Conservation (phyloP, 176 grass and related monocot genomes). For the Alopecurus myosuroides region DNA sequence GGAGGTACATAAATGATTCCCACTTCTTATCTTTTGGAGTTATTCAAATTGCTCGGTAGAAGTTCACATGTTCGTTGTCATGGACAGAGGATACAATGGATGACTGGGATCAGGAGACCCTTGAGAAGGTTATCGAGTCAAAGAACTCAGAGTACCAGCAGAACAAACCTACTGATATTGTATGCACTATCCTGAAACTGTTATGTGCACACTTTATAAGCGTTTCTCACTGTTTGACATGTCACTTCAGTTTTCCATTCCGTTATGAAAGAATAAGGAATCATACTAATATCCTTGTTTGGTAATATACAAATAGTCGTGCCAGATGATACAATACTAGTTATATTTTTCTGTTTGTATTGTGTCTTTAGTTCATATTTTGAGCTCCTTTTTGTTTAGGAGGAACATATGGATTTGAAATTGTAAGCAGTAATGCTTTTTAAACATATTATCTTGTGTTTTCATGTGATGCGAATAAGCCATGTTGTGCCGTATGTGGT, state of each 20-base stretch:
- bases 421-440: not conserved
- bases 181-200: slow-evolving; percentile 31
- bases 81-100: slow-evolving; percentile 77
- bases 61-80: slow-evolving; percentile 11
- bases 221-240: not conserved
- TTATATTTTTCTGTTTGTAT: not conserved
- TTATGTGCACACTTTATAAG: not conserved
- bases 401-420: not conserved
- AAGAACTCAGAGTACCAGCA: slow-evolving; percentile 91
- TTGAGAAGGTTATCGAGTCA: slow-evolving; percentile 87
- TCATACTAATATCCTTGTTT: not conserved
- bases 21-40: not conserved
- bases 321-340: not conserved
- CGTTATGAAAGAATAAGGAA: not conserved
- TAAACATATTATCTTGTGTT: not conserved
- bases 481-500: not conserved
- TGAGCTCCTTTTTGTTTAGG: not conserved
- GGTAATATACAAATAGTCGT: not conserved
- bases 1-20: slow-evolving; percentile 18
- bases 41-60: not conserved
- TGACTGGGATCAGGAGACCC: slow-evolving; percentile 96
- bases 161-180: slow-evolving; percentile 99
- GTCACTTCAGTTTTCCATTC: not conserved
- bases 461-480: not conserved
- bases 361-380: not conserved